Evolutionary conservation across 495 filamentous ascomycete species (phyloP), one percentile per base, ranked within the genome.

Genomic region (Penicillium chermesinum): DNA sequence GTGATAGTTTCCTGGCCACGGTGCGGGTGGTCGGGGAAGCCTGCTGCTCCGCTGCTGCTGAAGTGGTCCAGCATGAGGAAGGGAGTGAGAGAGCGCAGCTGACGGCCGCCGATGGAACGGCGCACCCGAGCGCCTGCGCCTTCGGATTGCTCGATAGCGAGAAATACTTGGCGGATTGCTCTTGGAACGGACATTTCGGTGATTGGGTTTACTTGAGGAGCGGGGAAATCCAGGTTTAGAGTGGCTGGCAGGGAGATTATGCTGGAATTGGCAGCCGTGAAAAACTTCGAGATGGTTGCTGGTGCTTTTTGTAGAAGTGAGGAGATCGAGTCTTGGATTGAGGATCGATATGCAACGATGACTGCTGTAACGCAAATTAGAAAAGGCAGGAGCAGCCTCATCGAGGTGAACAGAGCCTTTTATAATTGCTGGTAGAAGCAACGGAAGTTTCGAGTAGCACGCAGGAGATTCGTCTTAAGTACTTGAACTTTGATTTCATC

Each of bases 61-160:
- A 96, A 96, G 70, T 96, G 89, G 65, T 98, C 91, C 18, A 96
- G 87, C 91, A 98, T 96, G 12, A 98, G 78, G 74, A 98, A 98
- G 9, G 91, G 91, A 15, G 81, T 85, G 73, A 98, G 86, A 70
- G 95, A 88, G 59, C 85, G 80, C 3, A 96, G 77, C 50, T 86
- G 79, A 5, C 86, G 75, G 2, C 87, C 94, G 41, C 91, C 91
- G 60, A 98, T 88, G 21, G 87, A 89, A 51, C 91, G 84, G 33
- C 91, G 81, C 2, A 97, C 91, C 36, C 85, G 76, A 0, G 91
- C 91, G 32, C 91, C 91, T 3, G 86, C 89, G 44, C 91, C 91
- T 67, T 97, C 91, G 41, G 87, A 72, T 69, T 94, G 88, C 65
- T 95, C 88, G 52, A 85, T 68, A 51, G 91, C 93, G 22, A 86